Evolutionary conservation across 2,329 filamentous ascomycete genomes (phyloP), one percentile per base, ranked within the genome.

Genomic region (Cryphonectria parasitica): DNA sequence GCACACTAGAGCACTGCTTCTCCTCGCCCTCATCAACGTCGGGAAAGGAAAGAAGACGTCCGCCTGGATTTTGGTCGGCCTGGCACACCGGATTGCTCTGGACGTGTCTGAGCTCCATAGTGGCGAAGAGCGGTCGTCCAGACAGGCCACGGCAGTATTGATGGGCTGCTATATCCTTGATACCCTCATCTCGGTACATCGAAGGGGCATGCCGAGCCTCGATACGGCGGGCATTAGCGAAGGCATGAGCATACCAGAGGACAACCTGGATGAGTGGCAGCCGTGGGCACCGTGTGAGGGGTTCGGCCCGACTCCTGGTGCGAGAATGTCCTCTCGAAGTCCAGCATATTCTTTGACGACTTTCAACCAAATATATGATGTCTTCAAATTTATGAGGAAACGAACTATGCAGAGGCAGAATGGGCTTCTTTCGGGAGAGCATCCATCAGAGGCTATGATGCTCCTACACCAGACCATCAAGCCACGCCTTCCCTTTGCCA

Each of bases 191-290:
- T 85, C 87, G 11, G 77, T 86, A 25, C 82, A 85, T 11, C 80
- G 89, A 3, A 80, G 83, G n/a, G 82, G 82, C 45, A 79, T 82
- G 13, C 82, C 86, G 2, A 85, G 87, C 75, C 81, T 90, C 8
- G 80, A 80, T 69, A 76, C 79, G 13, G 81, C 82, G 19, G 85
- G 88, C 66, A 77, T 88, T 36, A 78, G 82, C n/a, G 78, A 79
- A 52, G 77, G 78, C 66, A 71, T 84, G 41, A 78, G 80, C 2
- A 80, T 91, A 2, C 83, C 88, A 36, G 90, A 92, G 77, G 89
- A 92, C 74, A 90, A 90, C 1, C 80, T 91, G 28, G 91, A 93
- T 75, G 91, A 93, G 80, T 93, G 91, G 91, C 89, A 91, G 74
- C 88, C 90, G 1, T 94, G 91, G 91, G 83, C 84, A 25, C 87